A percentile compares a stretch with the other conserved stretches of the same genome.
Evolutionary conservation across 208 protist species (phyloP).

Genomic region (Porcisia hertigi): DNA sequence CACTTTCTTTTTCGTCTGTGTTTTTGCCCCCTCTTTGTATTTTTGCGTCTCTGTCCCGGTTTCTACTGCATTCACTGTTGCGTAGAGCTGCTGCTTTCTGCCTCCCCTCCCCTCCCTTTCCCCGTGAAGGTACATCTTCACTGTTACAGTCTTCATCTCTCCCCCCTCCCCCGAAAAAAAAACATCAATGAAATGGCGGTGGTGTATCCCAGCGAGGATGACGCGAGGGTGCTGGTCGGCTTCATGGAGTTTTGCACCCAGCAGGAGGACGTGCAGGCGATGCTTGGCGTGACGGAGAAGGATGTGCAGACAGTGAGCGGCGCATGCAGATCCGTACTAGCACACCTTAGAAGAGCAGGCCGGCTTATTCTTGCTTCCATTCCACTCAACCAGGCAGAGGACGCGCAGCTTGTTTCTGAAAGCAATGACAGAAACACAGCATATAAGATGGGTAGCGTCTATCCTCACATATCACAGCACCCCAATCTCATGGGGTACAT

Average conservation of each 20-base stretch:
- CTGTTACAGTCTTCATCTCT: background rate
- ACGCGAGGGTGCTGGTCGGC: slow-evolving; percentile 16
- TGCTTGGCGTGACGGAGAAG: slow-evolving; percentile 16
- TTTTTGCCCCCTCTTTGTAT: background rate
- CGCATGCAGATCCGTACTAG: slow-evolving; percentile 30
- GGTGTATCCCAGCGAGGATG: slow-evolving; percentile 33
- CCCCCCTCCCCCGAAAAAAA: background rate
- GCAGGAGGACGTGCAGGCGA: slow-evolving; percentile 13
- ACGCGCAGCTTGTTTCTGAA: slow-evolving; percentile 1
- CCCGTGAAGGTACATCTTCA: background rate
- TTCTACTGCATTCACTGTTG: background rate
- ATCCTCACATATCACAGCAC: slow-evolving; percentile 21
- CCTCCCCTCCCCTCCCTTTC: background rate
- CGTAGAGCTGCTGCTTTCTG: background rate
- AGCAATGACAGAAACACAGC: slow-evolving; percentile 11
- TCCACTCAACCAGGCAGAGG: slow-evolving; percentile 14
- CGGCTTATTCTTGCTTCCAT: slow-evolving; percentile 34
- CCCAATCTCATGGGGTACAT: slow-evolving; percentile 14
- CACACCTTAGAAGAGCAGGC: slow-evolving; percentile 16
- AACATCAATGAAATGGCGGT: slow-evolving; percentile 20
- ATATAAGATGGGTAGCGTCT: slow-evolving; percentile 28
- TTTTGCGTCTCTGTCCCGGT: background rate
- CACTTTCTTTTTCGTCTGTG: slow-evolving; percentile 3
- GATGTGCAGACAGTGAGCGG: slow-evolving; percentile 25
- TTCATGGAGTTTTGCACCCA: slow-evolving; percentile 31